Percentiles rank a stretch among this genome's conserved stretches.
These are phyloP conservation scores for Metarhizium rileyi DNA, from an alignment of 2,329 filamentous ascomycete species.

Conservation along the genomic window DNA sequence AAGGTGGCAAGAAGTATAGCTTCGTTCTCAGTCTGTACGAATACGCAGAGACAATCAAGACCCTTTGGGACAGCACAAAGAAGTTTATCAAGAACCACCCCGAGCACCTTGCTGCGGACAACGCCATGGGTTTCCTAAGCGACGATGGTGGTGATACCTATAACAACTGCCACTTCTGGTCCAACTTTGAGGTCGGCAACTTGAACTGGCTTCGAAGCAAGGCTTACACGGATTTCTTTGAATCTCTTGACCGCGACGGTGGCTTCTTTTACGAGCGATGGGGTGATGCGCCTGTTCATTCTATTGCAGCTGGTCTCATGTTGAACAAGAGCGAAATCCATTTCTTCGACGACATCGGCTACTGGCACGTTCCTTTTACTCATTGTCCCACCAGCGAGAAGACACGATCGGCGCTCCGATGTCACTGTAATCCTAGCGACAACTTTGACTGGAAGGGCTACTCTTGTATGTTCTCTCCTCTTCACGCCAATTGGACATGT, in stretches of 20 bases:
- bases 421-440: slow-evolving; percentile 87
- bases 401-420: slow-evolving; percentile 72
- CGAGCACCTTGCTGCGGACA: slow-evolving; percentile 74
- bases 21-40: slow-evolving; percentile 94
- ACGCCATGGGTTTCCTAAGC: slow-evolving; percentile 84
- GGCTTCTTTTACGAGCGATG: slow-evolving; percentile 99
- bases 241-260: slow-evolving; percentile 76
- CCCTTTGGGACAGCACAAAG: slow-evolving; percentile 90
- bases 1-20: slow-evolving; percentile 96
- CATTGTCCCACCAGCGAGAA: slow-evolving; percentile 93
- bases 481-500: background rate
- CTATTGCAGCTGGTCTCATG: slow-evolving; percentile 83
- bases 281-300: slow-evolving; percentile 96
- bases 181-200: slow-evolving; percentile 95
- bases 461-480: slow-evolving; percentile 60
- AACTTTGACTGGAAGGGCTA: slow-evolving; percentile 99
- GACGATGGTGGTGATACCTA: slow-evolving; percentile 87
- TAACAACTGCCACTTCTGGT: slow-evolving; percentile 99
- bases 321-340: slow-evolving; percentile 90
- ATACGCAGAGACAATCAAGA: slow-evolving; percentile 92
- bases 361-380: slow-evolving; percentile 95
- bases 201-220: slow-evolving; percentile 87
- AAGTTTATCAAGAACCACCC: slow-evolving; percentile 88
- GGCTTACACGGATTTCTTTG: slow-evolving; percentile 85
- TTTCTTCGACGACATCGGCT: slow-evolving; percentile 98